Evolutionary conservation across 2,329 filamentous ascomycete genomes (phyloP).

Genomic region (Cladosporium sp.): DNA sequence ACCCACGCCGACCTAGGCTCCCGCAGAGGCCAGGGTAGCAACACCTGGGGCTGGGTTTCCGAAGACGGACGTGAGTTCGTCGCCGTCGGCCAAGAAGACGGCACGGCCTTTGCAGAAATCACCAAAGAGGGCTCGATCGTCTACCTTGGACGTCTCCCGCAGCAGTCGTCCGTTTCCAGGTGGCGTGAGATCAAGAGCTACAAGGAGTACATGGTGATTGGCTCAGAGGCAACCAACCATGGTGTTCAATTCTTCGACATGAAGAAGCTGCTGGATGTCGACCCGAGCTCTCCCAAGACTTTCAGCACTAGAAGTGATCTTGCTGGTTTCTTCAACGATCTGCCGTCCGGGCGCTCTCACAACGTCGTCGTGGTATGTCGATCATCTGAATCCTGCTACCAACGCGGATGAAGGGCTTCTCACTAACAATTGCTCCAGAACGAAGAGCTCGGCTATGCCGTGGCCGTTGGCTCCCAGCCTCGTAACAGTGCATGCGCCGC

Average conservation of each 20-base stretch:
- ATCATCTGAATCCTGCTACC: background rate
- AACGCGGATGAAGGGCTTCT: too few species aligned
- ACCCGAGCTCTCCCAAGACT: conserved; percentile 37
- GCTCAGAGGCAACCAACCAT: conserved; percentile 44
- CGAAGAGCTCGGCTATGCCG: conserved; percentile 44
- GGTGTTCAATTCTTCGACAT: conserved; percentile 61
- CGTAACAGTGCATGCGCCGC: conserved; percentile 40
- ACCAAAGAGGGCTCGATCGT: conserved; percentile 45
- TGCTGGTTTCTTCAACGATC: conserved; percentile 37
- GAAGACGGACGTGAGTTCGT: conserved; percentile 50
- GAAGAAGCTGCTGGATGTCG: conserved; percentile 49
- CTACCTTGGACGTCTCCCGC: conserved; percentile 51
- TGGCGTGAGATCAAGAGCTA: conserved; percentile 52
- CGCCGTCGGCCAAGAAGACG: conserved; percentile 49
- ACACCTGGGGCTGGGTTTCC: conserved; percentile 53
- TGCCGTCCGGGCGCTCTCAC: conserved; percentile 45
- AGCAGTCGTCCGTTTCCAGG: conserved; percentile 40
- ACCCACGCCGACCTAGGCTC: conserved; percentile 51
- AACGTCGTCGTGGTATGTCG: conserved; percentile 44
- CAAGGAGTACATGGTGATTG: conserved; percentile 41
- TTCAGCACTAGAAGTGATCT: conserved; percentile 40
- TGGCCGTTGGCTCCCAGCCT: conserved; percentile 37
- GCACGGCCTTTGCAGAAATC: conserved; percentile 53
- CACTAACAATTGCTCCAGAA: conserved; percentile 21
- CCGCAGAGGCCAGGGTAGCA: conserved; percentile 38